These are phyloP conservation scores for Groenewaldozyma sp. DNA, from an alignment of 1,139 yeast genomes.

Conservation along the genomic window DNA sequence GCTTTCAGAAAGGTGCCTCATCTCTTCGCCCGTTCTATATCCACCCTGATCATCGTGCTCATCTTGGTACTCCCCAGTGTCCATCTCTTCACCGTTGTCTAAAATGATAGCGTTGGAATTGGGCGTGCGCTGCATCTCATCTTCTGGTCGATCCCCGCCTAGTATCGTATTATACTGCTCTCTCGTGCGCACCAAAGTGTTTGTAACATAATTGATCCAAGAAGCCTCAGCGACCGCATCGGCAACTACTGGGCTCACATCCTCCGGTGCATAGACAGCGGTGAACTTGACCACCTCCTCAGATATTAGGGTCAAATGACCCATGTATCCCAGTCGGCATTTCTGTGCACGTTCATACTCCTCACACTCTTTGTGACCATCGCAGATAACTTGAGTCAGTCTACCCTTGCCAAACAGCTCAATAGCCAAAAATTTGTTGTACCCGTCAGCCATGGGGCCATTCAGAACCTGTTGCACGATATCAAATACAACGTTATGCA, in stretches of 20 bases:
- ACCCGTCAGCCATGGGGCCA: conserved; percentile 91
- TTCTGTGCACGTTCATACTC: conserved; percentile 52
- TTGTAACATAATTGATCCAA: conserved; percentile 83
- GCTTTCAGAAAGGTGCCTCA: conserved; percentile 8
- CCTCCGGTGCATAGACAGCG: conserved; percentile 56
- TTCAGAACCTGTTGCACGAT: conserved; percentile 92
- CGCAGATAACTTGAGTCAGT: conserved; percentile 68
- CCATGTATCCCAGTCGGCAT: conserved; percentile 89
- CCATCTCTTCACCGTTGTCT: conserved; percentile 27
- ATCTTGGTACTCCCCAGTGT: conserved; percentile 15
- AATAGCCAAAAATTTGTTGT: conserved; percentile 79
- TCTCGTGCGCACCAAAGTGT: conserved; percentile 76
- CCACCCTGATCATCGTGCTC: conserved; percentile 21
- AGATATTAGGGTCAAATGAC: conserved; percentile 88
- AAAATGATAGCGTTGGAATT: conserved; percentile 30
- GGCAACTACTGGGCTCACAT: conserved; percentile 52
- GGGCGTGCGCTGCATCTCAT: conserved; percentile 34
- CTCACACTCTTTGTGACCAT: conserved; percentile 72
- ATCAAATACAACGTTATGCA: conserved; percentile 96
- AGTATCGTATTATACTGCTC: conserved; percentile 93
- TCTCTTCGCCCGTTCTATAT: conserved; percentile 15
- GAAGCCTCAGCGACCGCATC: conserved; percentile 45
- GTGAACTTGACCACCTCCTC: conserved; percentile 96
- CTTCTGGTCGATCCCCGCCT: conserved; percentile 65
- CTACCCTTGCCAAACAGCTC: conserved; percentile 75